Evolutionary conservation across 169 alveolate genomes (phyloP).

Genomic region (Plasmodium adleri): DNA sequence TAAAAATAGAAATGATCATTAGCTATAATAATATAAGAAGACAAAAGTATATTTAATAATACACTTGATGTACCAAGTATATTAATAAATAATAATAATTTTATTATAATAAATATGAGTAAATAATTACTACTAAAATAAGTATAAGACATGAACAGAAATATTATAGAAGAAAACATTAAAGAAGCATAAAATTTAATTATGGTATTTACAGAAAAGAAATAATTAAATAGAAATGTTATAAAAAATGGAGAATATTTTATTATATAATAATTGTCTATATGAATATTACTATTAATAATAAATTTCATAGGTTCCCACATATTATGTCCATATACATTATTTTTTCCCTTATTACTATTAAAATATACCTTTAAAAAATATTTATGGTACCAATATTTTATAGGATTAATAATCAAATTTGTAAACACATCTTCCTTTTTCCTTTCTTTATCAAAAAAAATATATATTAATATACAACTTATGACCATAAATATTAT

Average conservation of each 20-base stretch:
- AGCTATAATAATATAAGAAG: conserved; percentile 55
- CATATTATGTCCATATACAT: neutral
- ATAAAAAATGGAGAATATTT: conserved; percentile 27
- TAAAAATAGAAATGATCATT: conserved; percentile 18
- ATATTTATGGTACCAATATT: too few species aligned
- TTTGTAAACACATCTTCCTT: too few species aligned
- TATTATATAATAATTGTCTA: neutral
- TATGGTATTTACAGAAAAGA: conserved; percentile 31
- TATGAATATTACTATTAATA: neutral
- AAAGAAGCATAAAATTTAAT: conserved; percentile 48
- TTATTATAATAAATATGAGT: conserved; percentile 1
- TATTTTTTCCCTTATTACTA: neutral
- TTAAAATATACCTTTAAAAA: neutral
- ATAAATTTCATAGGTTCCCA: neutral
- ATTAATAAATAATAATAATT: conserved; percentile 47
- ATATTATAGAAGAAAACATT: conserved; percentile 37
- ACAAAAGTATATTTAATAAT: conserved; percentile 31
- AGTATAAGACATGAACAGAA: conserved; percentile 20
- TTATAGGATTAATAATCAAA: too few species aligned
- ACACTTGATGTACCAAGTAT: conserved; percentile 37
- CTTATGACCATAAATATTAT: conserved; percentile 10
- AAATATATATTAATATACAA: conserved; percentile 22
- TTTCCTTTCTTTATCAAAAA: conserved; percentile 9
- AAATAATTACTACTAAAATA: conserved; percentile 3
- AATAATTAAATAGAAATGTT: conserved; percentile 41